phyloP scores from a whole-genome alignment of 2,329 filamentous ascomycete genomes.

The Fusarium abutilonis region DNA sequence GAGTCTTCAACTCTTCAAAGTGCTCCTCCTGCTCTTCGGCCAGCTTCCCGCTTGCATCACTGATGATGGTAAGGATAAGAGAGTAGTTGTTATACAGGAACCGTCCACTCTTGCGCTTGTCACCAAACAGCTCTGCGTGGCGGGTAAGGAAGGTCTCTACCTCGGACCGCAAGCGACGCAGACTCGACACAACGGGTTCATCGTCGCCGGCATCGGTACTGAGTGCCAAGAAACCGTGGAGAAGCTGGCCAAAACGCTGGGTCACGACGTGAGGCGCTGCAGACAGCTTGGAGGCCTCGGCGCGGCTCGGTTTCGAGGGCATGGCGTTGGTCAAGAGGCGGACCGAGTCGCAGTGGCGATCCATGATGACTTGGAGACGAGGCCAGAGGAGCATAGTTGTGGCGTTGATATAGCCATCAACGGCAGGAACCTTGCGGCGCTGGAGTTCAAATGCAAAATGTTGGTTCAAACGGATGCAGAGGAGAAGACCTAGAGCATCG shows the following conservation, averaged over 20 bases:
- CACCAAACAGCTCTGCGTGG: constrained; percentile 78
- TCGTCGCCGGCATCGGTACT: constrained; percentile 94
- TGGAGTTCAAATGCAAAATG: constrained; percentile 95
- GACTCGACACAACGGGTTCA: constrained; percentile 86
- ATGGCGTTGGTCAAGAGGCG: constrained; percentile 67
- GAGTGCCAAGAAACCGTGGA: constrained; percentile 84
- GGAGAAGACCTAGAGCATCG: constrained; percentile 85
- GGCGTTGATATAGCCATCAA: constrained; percentile 91
- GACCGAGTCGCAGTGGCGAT: constrained; percentile 89
- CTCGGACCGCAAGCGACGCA: constrained; percentile 80
- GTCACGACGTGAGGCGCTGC: constrained; percentile 91
- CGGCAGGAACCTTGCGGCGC: constrained; percentile 85
- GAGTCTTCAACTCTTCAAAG: constrained; percentile 73
- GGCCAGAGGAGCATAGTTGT: constrained; percentile 98
- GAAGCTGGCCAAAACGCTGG: constrained; percentile 92
- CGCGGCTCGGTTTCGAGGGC: constrained; percentile 57
- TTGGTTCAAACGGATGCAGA: constrained; percentile 94
- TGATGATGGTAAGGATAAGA: constrained; percentile 90
- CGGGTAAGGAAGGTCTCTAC: constrained; percentile 85
- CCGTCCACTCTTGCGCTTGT: constrained; percentile 81
- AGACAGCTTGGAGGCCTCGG: constrained; percentile 69
- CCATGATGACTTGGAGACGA: constrained; percentile 92
- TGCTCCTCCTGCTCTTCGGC: constrained; percentile 78
- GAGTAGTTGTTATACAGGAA: constrained; percentile 98
- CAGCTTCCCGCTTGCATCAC: constrained; percentile 77